Base-by-base conservation (phyloP, 1,284 basidiomycete genomes). In the Gymnopus androsaceus region DNA sequence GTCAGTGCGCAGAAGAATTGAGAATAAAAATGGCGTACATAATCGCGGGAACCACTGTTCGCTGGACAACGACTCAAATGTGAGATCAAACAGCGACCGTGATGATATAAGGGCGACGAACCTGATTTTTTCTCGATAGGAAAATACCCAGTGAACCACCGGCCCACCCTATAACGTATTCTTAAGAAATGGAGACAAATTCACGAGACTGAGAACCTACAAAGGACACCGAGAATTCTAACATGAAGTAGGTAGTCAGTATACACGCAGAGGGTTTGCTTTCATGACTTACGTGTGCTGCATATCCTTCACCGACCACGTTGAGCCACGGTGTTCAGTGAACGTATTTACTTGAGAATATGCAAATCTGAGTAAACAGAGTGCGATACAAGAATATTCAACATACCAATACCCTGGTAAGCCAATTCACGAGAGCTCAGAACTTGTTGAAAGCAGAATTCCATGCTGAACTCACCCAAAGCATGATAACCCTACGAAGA, bases 281-380 rank as follows among this genome's bases (percentile, higher is more conserved):
- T 14, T 28, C 42, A 47, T 55, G 4, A 69, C 81, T 70, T 73
- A 88, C 83, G 93, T 95, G 69, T 97, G 94, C 66, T 97, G 94
- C 88, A 96, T 90, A 68, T 97, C 92, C 70, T 96, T 95, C 60
- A 89, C 88, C 8, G 91, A 91, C 93, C 93, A 95, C 1, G 67
- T 70, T 19, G 79, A 77, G 21, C 92, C 92, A 55, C 84, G 89
- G 67, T 94, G 92, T 67, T 96, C 93, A 1, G 95, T 97, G 67
- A 98, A 97, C 0, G 95, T 95, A 65, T 98, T 98, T 56, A 98
- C 88, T 79, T 61, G 27, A 58, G 52, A 51, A 34, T 34, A 25
- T 19, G 52, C 48, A 56, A 52, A 33, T 44, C 42, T 51, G 33
- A 53, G 30, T 37, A 11, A 34, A 38, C 17, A 34, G 21, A 28